phyloP scores from a whole-genome alignment of 106 monocot species.

The Dendrobium officinale region DNA sequence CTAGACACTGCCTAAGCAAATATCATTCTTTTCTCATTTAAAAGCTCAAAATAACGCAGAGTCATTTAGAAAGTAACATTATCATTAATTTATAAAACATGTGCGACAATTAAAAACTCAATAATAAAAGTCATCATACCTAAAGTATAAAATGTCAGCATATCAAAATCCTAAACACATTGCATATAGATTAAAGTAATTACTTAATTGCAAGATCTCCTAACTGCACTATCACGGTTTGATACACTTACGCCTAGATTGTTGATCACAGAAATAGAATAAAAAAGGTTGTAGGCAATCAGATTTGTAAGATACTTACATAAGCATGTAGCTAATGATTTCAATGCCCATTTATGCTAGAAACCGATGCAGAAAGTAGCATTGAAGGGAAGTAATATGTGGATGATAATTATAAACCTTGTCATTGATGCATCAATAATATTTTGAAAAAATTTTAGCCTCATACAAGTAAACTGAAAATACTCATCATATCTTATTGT shows the following conservation, averaged over 20 bases:
- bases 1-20: not conserved
- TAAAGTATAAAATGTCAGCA: not conserved
- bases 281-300: not conserved
- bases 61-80: not conserved
- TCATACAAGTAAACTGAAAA: not conserved
- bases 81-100: not conserved
- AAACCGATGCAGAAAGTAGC: not conserved
- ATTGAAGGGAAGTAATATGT: not conserved
- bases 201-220: not conserved
- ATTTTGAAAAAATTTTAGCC: not conserved
- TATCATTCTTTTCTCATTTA: not conserved
- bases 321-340: not conserved
- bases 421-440: not conserved
- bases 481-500: not conserved
- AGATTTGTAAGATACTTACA: not conserved
- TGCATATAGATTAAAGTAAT: not conserved
- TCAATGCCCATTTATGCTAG: not conserved
- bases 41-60: not conserved
- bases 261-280: not conserved
- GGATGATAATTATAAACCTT: not conserved
- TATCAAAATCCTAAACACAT: not conserved
- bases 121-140: not conserved
- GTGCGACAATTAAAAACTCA: not conserved
- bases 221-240: not conserved
- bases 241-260: not conserved